Evolutionary conservation across 192 early-diverging fungal species (phyloP).

Genomic region (Spizellomyces punctatus): DNA sequence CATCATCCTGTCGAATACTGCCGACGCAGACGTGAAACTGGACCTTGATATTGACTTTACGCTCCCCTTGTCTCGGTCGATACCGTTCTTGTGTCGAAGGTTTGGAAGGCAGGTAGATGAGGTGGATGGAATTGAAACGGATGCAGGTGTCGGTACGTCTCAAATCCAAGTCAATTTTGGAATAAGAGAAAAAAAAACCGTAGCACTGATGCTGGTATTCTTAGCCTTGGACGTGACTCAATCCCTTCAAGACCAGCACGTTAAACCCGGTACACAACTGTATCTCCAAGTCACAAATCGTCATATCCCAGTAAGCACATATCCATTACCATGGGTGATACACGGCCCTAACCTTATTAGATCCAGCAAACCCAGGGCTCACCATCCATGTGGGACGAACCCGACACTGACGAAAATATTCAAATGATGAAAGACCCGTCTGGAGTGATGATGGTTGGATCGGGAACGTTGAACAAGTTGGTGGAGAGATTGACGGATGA

Average conservation of each 20-base stretch:
- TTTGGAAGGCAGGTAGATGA: conserved; percentile 12
- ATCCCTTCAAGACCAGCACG: conserved; percentile 5
- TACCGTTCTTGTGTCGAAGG: conserved; percentile 32
- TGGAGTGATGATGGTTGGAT: conserved; percentile 7
- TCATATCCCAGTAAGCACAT: no score
- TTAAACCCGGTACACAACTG: conserved; percentile 13
- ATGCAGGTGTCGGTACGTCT: conserved; percentile 12
- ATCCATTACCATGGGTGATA: no score
- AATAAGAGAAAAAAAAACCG: background rate
- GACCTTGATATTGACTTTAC: conserved; percentile 29
- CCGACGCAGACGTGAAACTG: conserved; percentile 20
- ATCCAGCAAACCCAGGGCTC: background rate
- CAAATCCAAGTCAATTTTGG: no score
- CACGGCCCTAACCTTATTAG: no score
- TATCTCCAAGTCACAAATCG: background rate
- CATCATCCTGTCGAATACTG: background rate
- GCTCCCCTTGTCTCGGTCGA: background rate
- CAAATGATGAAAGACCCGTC: conserved; percentile 8
- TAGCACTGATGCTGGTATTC: background rate
- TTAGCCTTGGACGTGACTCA: background rate
- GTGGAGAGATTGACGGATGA: conserved; percentile 37
- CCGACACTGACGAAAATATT: conserved; percentile 12
- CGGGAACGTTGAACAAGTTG: conserved; percentile 35
- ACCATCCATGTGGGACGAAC: conserved; percentile 33
- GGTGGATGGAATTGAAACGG: conserved; percentile 8